These are phyloP conservation scores for Lactarius vividus DNA, from an alignment of 768 basidiomycete species.

Conservation along the genomic window DNA sequence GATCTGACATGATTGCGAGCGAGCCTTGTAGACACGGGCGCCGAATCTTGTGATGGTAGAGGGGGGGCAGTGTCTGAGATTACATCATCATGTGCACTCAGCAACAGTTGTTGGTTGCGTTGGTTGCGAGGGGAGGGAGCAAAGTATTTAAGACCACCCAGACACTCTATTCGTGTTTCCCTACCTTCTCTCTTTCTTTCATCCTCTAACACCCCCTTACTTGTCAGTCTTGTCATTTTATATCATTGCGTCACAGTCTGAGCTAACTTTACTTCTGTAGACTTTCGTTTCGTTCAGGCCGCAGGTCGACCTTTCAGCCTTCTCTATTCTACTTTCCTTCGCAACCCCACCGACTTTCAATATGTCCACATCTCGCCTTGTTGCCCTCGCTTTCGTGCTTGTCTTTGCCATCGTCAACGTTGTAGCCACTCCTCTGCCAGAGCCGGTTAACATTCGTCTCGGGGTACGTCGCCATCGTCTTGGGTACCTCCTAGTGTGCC, in stretches of 20 bases:
- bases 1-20: conserved; percentile 58
- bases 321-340: conserved; percentile 29
- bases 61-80: not conserved
- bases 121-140: conserved; percentile 2
- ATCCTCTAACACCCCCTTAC: not conserved
- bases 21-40: not conserved
- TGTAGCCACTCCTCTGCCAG: conserved; percentile 43
- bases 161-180: conserved; percentile 27
- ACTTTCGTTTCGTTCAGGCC: conserved; percentile 30
- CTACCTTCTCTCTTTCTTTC: not conserved
- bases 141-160: not conserved
- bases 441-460: conserved; percentile 37
- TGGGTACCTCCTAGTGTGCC: not conserved
- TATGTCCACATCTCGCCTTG: conserved; percentile 47
- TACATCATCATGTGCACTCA: not conserved
- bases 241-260: not conserved
- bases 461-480: conserved; percentile 23
- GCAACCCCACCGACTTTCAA: conserved; percentile 30
- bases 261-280: conserved; percentile 21
- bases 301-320: conserved; percentile 36
- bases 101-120: no score
- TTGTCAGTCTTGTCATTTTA: not conserved
- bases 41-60: not conserved
- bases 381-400: conserved; percentile 42
- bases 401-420: conserved; percentile 46